Evolutionary conservation across 257 asterid species (phyloP).

Genomic region (Eucommia ulmoides): DNA sequence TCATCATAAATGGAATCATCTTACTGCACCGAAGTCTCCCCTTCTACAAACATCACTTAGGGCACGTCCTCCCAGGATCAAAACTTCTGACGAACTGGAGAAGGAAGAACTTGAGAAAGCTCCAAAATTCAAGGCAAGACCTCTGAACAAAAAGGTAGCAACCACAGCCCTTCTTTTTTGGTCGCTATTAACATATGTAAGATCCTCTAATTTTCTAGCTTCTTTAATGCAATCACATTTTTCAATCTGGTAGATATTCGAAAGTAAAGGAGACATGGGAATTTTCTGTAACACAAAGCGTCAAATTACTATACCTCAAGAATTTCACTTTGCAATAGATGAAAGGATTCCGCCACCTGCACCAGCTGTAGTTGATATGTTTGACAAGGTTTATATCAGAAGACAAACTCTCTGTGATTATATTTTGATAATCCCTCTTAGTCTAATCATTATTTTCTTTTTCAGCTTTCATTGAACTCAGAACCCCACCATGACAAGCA

Average conservation of each 20-base stretch:
- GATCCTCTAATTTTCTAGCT: constrained; percentile 3
- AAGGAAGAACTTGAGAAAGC: constrained; percentile 59
- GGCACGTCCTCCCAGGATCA: constrained; percentile 71
- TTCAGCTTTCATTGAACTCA: constrained; percentile 71
- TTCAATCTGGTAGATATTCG: constrained; percentile 48
- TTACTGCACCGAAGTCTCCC: constrained; percentile 84
- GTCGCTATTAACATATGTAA: no score
- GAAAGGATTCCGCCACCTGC: constrained; percentile 77
- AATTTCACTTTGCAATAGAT: constrained; percentile 76
- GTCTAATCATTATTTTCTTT: constrained; percentile 1
- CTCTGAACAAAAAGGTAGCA: constrained; percentile 72
- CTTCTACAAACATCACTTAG: constrained; percentile 63
- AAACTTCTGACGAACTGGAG: constrained; percentile 60
- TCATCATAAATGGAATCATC: constrained; percentile 57
- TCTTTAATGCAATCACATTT: constrained; percentile 1
- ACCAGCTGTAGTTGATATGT: constrained; percentile 50
- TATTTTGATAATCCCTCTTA: background rate
- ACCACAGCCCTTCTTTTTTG: background rate
- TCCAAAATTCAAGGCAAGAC: constrained; percentile 89
- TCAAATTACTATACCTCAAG: constrained; percentile 76
- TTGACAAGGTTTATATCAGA: constrained; percentile 58
- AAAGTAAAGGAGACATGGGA: constrained; percentile 89
- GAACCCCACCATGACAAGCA: constrained; percentile 54
- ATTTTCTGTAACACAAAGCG: constrained; percentile 60
- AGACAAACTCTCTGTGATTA: background rate